Percentiles rank a stretch among this genome's conserved stretches.
Evolutionary conservation across 2,329 filamentous ascomycete genomes (phyloP).

Genomic region (Aspergillus aculeatus): DNA sequence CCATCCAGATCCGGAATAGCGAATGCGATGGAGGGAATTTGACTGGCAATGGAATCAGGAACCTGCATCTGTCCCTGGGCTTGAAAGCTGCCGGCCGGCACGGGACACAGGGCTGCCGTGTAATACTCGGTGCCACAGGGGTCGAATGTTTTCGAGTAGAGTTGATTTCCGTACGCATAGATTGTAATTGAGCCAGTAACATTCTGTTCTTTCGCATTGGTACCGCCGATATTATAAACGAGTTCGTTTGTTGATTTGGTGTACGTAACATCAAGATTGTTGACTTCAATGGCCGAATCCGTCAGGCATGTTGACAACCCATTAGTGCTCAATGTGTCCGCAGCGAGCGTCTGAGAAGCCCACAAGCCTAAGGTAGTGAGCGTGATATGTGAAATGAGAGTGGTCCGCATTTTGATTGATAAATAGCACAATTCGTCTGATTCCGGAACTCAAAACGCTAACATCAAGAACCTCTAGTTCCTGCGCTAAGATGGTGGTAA

Average conservation of each 20-base stretch:
- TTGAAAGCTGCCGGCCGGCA: constrained; percentile 71
- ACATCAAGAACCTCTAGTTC: background rate
- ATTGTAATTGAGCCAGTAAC: constrained; percentile 75
- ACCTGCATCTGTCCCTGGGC: constrained; percentile 72
- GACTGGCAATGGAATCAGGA: constrained; percentile 65
- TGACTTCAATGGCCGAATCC: constrained; percentile 62
- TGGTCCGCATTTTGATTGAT: constrained; percentile 26
- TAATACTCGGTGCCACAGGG: constrained; percentile 70
- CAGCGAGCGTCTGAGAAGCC: constrained; percentile 54
- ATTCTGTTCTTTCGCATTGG: constrained; percentile 71
- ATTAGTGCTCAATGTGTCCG: constrained; percentile 73
- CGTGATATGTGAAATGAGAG: constrained; percentile 18
- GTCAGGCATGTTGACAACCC: constrained; percentile 73
- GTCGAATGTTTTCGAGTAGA: constrained; percentile 79
- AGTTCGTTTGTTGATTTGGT: constrained; percentile 71
- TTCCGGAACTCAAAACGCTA: background rate
- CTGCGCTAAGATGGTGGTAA: no score
- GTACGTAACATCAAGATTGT: constrained; percentile 75
- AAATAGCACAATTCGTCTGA: background rate
- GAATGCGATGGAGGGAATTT: constrained; percentile 88
- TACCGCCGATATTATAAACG: constrained; percentile 78
- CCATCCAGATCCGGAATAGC: constrained; percentile 87
- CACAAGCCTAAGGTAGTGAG: constrained; percentile 29
- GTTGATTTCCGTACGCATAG: constrained; percentile 76
- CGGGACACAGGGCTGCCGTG: constrained; percentile 75